Evolutionary conservation across 257 asterid genomes (phyloP), one percentile per base, ranked within the genome.

Genomic region (Fraxinus americana): DNA sequence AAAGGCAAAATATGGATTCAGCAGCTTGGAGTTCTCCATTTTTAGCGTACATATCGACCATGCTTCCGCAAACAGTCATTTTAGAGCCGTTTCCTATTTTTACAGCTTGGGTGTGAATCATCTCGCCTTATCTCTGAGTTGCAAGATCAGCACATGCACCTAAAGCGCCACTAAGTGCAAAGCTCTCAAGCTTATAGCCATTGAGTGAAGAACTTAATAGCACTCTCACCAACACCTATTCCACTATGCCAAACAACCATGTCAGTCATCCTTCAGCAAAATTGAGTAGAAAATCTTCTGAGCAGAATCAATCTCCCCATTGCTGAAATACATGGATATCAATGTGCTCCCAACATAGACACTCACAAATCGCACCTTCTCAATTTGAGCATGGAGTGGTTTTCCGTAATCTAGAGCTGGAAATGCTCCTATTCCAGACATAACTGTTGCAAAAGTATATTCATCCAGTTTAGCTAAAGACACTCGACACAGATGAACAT

Each of bases 81-180:
- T 89, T 97, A 78, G 77, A n/a, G 29, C 81, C 88, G 43, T 76
- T 83, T 75, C 98, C 98, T 4, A 84, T 82, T 80, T 90, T 94
- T 45, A 88, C 59, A 54, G 86, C 93, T 50, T 85, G 85, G 78
- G 88, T 84, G 72, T 94, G 98, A 50, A 92, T 79, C 91, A 90
- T 84, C 79, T 90, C 94, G 35, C 98, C 97, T 80, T 91, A 97
- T 81, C 78, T 89, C 70, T 87, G 79, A 70, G 88, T 83, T 48
- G 85, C 97, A 61, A 88, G 93, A 71, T 94, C 97, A 74, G 97
- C 96, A 77, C 97, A 91, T 5, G 94, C 94, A 48, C 96, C 89
- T 70, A 87, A 77, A 48, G 79, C 89, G 80, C 94, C 90, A 74
- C 98, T 90, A 43, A 92, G 90, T 6, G 83, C 79, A 75, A 87